Evolutionary conservation across 208 protist species (phyloP).

Genomic region (Trichomonas vaginalis): DNA sequence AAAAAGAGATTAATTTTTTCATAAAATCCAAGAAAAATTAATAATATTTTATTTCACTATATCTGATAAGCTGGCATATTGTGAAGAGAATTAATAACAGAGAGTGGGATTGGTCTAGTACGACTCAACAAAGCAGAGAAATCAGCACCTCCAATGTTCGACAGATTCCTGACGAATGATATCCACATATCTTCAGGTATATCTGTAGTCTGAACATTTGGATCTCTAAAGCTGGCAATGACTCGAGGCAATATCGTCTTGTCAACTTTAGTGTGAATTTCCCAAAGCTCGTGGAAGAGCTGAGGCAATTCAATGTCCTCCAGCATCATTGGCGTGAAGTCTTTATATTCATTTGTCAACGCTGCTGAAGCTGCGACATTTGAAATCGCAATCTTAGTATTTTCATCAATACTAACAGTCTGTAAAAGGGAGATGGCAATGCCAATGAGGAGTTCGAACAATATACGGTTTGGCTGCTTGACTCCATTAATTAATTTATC

Average conservation of each 20-base stretch:
- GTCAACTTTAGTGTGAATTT: not conserved
- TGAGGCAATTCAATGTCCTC: not conserved
- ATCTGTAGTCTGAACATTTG: not conserved
- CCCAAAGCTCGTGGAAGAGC: not conserved
- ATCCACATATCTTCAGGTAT: slow-evolving; percentile 19
- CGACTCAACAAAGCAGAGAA: not conserved
- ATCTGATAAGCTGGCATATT: not conserved
- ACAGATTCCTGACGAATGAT: not conserved
- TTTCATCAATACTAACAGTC: not conserved
- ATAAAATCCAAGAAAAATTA: not conserved
- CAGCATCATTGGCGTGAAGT: not conserved
- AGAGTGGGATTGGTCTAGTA: not conserved
- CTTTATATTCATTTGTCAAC: not conserved
- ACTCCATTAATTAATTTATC: not conserved
- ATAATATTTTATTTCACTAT: not conserved
- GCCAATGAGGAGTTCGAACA: not conserved
- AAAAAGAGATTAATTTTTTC: not conserved
- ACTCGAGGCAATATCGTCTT: not conserved
- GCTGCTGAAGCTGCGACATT: not conserved
- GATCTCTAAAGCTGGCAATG: not conserved
- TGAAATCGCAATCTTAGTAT: not conserved
- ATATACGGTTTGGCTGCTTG: not conserved
- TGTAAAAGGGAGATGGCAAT: not conserved
- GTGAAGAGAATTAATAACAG: not conserved
- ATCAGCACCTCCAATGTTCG: not conserved